Base-by-base conservation (phyloP, 2,329 filamentous ascomycete genomes). In the Pyricularia grisea region DNA sequence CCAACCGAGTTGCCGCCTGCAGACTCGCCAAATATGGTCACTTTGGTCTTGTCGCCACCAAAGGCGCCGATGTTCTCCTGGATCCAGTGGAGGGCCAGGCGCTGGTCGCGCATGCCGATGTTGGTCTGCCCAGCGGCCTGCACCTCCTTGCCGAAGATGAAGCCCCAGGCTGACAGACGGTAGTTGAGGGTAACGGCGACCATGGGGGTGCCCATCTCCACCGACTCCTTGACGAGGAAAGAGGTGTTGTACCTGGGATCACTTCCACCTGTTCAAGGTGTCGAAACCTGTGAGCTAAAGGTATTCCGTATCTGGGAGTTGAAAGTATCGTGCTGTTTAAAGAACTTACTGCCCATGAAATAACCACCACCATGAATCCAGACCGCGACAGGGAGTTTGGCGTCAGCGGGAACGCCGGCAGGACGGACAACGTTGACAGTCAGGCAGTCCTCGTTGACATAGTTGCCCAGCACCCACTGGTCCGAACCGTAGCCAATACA, bases 341-440 rank as follows among this genome's bases (percentile, higher is more conserved):
- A 67, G 0, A 50, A 50, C 42, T 50, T 50, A 50, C 42, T 50
- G 20, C 60, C 60, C 23, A 64, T 30, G 27, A 66, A 55, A 14
- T 25, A 74, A 9, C 74, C 77, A 23, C 77, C 77, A 1, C 81
- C 81, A 72, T 88, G 82, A 67, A 89, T 86, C 85, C 86, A 89
- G 0, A 88, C 81, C 6, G 80, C 81, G 4, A 89, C 84, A 0
- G 87, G 87, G 1, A 77, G 71, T 1, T 61, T 58, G 2, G 76
- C 75, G 9, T 74, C 72, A 36, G 76, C 71, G 10, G 78, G 74
- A 4, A 81, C 77, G 6, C 83, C 82, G 10, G 82, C 76, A 0
- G 87, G 86, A 3, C 87, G 82, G 30, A 90, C 78, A 9, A 90
- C 81, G 72, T 89, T 90, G 70, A 90, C 77, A 64, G 85, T 87